These are phyloP conservation scores for Acorus calamus DNA, from an alignment of 106 monocot genomes.

Conservation along the genomic window DNA sequence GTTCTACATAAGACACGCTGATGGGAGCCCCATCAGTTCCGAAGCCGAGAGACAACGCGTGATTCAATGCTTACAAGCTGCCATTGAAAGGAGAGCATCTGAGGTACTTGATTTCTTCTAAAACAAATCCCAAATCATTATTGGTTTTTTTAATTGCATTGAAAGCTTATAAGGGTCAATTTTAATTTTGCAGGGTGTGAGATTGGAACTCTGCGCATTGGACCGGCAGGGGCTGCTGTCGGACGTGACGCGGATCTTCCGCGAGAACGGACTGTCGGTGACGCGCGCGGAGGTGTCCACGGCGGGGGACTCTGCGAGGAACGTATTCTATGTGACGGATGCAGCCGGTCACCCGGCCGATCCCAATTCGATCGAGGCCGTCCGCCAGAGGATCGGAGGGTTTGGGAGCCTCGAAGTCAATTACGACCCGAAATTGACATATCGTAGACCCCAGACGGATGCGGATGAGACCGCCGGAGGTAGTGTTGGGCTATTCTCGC, in stretches of 20 bases:
- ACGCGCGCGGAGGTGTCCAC: constrained; percentile 65
- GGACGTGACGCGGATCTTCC: constrained; percentile 70
- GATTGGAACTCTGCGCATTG: constrained; percentile 51
- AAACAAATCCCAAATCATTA: neutral
- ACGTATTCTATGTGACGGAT: constrained; percentile 85
- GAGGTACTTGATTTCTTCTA: constrained; percentile 25
- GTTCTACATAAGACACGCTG: constrained; percentile 76
- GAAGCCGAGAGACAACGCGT: constrained; percentile 76
- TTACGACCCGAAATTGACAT: constrained; percentile 11
- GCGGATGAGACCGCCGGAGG: constrained; percentile 7
- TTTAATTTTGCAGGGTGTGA: constrained; percentile 41
- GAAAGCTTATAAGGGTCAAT: too few species aligned
- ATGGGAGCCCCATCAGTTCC: constrained; percentile 79
- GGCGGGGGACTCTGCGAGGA: constrained; percentile 30
- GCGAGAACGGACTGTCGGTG: constrained; percentile 81
- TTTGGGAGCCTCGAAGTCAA: constrained; percentile 26
- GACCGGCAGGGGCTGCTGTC: constrained; percentile 66
- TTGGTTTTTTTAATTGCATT: neutral
- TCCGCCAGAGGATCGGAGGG: constrained; percentile 46
- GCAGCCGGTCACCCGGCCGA: constrained; percentile 47
- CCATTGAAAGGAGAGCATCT: constrained; percentile 61
- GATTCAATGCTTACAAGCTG: constrained; percentile 79
- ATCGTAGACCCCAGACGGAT: neutral
- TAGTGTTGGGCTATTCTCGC: constrained; percentile 23
- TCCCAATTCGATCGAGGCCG: constrained; percentile 38